Percentiles rank a stretch among this genome's conserved stretches.
Conservation (phyloP, 352 stramenopile genomes). For the Globisporangium uncinulatum region DNA sequence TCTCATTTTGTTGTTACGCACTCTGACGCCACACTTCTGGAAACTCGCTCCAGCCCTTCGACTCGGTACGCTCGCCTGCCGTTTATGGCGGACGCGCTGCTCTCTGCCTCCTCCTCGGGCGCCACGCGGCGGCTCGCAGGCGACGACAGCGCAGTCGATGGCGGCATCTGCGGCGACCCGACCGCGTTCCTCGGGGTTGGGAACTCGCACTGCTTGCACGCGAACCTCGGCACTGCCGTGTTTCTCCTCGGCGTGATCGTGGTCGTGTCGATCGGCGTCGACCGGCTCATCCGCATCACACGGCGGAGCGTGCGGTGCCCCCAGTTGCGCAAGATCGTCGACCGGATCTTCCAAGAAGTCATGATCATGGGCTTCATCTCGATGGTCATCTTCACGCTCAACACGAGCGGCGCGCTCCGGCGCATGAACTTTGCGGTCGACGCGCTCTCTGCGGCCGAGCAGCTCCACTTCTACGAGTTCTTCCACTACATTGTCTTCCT, state of each 20-base stretch:
- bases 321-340: conserved; percentile 77
- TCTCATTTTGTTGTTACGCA: too few species aligned
- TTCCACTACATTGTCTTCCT: conserved; percentile 90
- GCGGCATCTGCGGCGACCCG: conserved; percentile 35
- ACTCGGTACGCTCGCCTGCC: too few species aligned
- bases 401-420: conserved; percentile 68
- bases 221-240: conserved; percentile 64
- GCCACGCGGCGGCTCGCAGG: background rate
- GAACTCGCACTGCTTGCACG: conserved; percentile 71
- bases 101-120: background rate
- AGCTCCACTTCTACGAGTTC: conserved; percentile 87
- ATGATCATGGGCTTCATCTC: conserved; percentile 88
- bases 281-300: conserved; percentile 42
- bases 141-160: too few species aligned
- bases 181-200: conserved; percentile 75
- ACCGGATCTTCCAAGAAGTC: conserved; percentile 84
- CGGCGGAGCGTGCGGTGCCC: conserved; percentile 61
- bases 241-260: conserved; percentile 79
- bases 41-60: too few species aligned
- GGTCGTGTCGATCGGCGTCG: conserved; percentile 59
- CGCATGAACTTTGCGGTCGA: conserved; percentile 38
- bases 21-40: too few species aligned
- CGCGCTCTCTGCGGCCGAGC: conserved; percentile 42
- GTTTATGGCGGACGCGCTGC: background rate
- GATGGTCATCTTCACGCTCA: conserved; percentile 86